Evolutionary conservation across 2,329 filamentous ascomycete genomes (phyloP), one percentile per base, ranked within the genome.

Genomic region (Ilyonectria sp.): DNA sequence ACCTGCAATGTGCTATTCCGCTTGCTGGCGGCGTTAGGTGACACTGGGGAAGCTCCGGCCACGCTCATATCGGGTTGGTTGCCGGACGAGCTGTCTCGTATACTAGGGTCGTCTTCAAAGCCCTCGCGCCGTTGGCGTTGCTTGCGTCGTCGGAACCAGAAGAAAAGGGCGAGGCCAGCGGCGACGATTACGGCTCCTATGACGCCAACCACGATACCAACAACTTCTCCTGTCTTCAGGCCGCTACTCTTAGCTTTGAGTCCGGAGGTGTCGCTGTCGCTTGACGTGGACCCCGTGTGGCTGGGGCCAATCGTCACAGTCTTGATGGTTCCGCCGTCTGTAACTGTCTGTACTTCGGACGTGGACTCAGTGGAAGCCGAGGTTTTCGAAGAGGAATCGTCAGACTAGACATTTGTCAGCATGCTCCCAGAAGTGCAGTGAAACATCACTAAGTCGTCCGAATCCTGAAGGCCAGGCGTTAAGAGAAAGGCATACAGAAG

Each of bases 221-320:
- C 87, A 35, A 87, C 83, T 9, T 82, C 81, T 2, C 87, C 87
- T 0, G 83, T 84, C 35, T 79, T 79, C 1, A 88, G 78, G 7
- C 76, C 75, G 11, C 70, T 68, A 4, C 71, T 74, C 6, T 76
- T 71, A 8, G 58, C 50, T 11, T 60, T 65, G 46, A 68, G 62
- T 17, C 58, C 69, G 19, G 67, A 19, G 17, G 68, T 73, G 33
- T 73, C 71, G 47, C 72, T 71, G 31, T 73, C 71, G 47, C 72
- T 71, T 33, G 73, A 72, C 4, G 66, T 53, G 1, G 73, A 61
- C 13, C 65, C 69, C 11, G 68, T 49, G 17, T 73, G 76, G 8
- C 84, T 84, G 0, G 87, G 86, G 7, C 82, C 82, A 17, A 87
- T 82, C 1, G 86, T 89, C 3, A 91, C 84, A 1, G 88, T 91